Evolutionary conservation across 805 yeast genomes (phyloP).

Genomic region (Dipodascopsis uninucleata): DNA sequence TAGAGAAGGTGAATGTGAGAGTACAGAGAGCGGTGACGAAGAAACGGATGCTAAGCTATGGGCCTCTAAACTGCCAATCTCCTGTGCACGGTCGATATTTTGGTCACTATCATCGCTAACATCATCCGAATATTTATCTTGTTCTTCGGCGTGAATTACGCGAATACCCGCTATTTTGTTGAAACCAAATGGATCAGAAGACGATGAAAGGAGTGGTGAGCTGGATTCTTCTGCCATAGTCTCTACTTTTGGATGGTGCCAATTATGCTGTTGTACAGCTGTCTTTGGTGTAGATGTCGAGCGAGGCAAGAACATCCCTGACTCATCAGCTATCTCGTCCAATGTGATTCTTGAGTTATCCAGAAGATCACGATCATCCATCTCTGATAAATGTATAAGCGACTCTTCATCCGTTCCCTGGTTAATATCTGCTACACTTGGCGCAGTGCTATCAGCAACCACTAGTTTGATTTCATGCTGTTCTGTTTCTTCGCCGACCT

Average conservation of each 20-base stretch:
- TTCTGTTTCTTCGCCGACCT: not conserved
- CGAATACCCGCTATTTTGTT: slow-evolving; percentile 15
- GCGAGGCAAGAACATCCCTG: not conserved
- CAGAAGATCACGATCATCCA: not conserved
- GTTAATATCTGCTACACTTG: slow-evolving; percentile 7
- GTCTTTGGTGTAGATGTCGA: slow-evolving; percentile 1
- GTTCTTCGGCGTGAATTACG: not conserved
- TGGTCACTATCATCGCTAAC: not conserved
- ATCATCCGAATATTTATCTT: not conserved
- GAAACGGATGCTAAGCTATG: not conserved
- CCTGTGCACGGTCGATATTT: not conserved
- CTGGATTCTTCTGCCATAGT: slow-evolving; percentile 3
- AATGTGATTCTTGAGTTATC: not conserved
- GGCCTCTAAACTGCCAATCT: not conserved
- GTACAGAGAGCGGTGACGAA: slow-evolving; percentile 5
- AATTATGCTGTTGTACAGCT: not conserved
- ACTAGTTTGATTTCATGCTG: not conserved
- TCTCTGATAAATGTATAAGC: slow-evolving; percentile 1
- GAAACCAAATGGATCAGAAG: slow-evolving; percentile 24
- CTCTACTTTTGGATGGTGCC: slow-evolving; percentile 5
- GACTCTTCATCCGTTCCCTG: slow-evolving; percentile 1
- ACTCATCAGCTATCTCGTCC: not conserved
- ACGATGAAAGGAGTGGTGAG: slow-evolving; percentile 9
- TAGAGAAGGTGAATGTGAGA: slow-evolving; percentile 3
- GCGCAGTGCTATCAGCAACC: not conserved